Evolutionary conservation across 192 early-diverging fungal species (phyloP).

Genomic region (Podila minutissima): DNA sequence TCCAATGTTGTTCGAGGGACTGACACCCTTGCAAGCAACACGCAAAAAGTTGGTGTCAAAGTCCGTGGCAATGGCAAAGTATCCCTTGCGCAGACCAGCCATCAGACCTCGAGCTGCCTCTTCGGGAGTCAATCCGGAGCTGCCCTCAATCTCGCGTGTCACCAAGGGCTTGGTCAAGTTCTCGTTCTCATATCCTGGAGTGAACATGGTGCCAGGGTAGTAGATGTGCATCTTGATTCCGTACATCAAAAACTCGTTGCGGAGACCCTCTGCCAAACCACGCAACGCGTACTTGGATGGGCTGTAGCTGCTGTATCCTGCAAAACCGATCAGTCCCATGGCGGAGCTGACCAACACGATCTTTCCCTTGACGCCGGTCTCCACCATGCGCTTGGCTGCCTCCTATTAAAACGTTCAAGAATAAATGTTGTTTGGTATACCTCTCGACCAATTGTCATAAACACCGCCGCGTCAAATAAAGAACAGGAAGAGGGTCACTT

Average conservation of each 20-base stretch:
- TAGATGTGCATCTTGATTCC: slow-evolving; percentile 74
- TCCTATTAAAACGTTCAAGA: slow-evolving; percentile 47
- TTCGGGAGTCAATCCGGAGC: slow-evolving; percentile 64
- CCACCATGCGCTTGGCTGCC: slow-evolving; percentile 70
- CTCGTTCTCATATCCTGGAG: slow-evolving; percentile 77
- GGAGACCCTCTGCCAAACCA: slow-evolving; percentile 74
- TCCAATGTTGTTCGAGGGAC: slow-evolving; percentile 21
- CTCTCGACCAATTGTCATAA: background rate
- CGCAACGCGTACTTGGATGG: slow-evolving; percentile 81
- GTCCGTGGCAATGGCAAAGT: slow-evolving; percentile 42
- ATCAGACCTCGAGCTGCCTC: slow-evolving; percentile 66
- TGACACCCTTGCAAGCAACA: slow-evolving; percentile 29
- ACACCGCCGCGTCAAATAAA: background rate
- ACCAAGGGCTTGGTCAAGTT: slow-evolving; percentile 78
- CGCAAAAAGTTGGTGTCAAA: slow-evolving; percentile 43
- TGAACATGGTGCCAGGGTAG: slow-evolving; percentile 75
- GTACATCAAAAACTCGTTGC: slow-evolving; percentile 72
- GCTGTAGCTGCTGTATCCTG: slow-evolving; percentile 72
- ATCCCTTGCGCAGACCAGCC: slow-evolving; percentile 42
- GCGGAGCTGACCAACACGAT: slow-evolving; percentile 77
- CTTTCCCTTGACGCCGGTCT: slow-evolving; percentile 63
- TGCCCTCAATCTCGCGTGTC: slow-evolving; percentile 77
- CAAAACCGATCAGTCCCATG: slow-evolving; percentile 73
- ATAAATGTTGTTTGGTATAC: background rate
- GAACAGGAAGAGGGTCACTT: slow-evolving; percentile 22